Conservation (phyloP, 805 yeast genomes). For the Lipomyces oligophaga region DNA sequence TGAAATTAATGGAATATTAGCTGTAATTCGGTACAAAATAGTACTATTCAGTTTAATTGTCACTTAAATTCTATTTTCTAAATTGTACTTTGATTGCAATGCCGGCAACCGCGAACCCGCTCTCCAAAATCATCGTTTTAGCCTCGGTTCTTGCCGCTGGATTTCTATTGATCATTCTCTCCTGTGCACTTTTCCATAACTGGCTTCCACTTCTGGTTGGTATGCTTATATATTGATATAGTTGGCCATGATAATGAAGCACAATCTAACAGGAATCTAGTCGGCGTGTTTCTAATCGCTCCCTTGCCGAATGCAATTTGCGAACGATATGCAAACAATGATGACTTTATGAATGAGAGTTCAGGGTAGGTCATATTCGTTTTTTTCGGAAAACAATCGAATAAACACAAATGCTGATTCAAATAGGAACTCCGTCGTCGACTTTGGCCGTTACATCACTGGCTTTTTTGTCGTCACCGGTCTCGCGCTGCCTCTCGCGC, state of each 20-base stretch:
- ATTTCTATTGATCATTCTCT: slow-evolving; percentile 77
- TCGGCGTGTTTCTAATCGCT: slow-evolving; percentile 62
- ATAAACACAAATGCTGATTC: not conserved
- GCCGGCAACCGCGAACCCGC: slow-evolving; percentile 50
- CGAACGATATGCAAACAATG: slow-evolving; percentile 43
- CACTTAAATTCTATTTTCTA: too few species aligned
- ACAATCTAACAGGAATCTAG: too few species aligned
- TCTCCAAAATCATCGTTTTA: slow-evolving; percentile 72
- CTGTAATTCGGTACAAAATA: too few species aligned
- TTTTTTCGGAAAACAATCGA: not conserved
- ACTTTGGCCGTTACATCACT: slow-evolving; percentile 73
- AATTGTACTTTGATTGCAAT: too few species aligned
- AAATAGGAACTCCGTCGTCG: slow-evolving; percentile 49
- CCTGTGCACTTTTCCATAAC: slow-evolving; percentile 82
- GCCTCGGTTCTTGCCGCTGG: slow-evolving; percentile 82
- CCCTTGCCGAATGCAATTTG: slow-evolving; percentile 68
- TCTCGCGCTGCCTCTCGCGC: slow-evolving; percentile 65
- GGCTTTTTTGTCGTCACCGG: slow-evolving; percentile 77
- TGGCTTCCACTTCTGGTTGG: slow-evolving; percentile 85
- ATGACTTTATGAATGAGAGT: slow-evolving; percentile 62
- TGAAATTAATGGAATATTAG: too few species aligned
- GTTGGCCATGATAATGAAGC: not conserved
- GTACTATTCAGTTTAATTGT: too few species aligned
- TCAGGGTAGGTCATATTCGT: slow-evolving; percentile 36
- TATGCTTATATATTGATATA: slow-evolving; percentile 33